Conservation (phyloP, 306 rosid genomes). For the Cercis canadensis region DNA sequence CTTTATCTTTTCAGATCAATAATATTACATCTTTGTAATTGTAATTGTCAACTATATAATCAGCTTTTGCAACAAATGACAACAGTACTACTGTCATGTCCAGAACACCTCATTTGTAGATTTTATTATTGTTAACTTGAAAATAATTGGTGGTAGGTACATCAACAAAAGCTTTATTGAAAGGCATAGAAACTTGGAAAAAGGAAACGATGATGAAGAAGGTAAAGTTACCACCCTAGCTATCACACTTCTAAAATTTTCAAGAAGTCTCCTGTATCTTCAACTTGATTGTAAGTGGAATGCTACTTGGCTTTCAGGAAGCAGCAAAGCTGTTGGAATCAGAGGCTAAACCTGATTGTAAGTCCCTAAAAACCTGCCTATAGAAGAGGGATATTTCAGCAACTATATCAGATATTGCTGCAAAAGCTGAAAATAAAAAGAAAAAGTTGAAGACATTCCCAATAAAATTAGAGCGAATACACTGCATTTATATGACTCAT, state of each 20-base stretch:
- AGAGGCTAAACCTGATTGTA: slow-evolving; percentile 57
- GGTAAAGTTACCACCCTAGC: slow-evolving; percentile 42
- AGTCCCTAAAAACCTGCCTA: slow-evolving; percentile 34
- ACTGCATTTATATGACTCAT: background rate
- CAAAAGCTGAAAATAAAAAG: slow-evolving; percentile 11
- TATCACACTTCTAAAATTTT: slow-evolving; percentile 1
- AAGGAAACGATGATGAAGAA: slow-evolving; percentile 65
- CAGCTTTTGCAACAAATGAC: too few species aligned
- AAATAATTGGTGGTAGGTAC: slow-evolving; percentile 55
- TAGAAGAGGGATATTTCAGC: slow-evolving; percentile 13
- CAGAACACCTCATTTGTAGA: too few species aligned
- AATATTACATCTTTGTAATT: background rate
- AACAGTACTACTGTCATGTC: too few species aligned
- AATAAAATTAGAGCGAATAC: background rate
- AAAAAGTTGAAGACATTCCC: background rate
- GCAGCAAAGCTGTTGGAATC: slow-evolving; percentile 61
- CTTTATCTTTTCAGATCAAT: background rate
- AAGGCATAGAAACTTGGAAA: slow-evolving; percentile 79
- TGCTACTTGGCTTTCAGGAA: slow-evolving; percentile 61
- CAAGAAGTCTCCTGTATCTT: background rate
- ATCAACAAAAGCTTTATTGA: slow-evolving; percentile 69
- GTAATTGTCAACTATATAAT: too few species aligned
- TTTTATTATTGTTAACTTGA: too few species aligned
- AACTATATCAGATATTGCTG: background rate
- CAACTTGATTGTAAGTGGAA: slow-evolving; percentile 13